These are phyloP conservation scores for Selaginella moellendorffii DNA, from an alignment of 75 land plant genomes.

Conservation along the genomic window DNA sequence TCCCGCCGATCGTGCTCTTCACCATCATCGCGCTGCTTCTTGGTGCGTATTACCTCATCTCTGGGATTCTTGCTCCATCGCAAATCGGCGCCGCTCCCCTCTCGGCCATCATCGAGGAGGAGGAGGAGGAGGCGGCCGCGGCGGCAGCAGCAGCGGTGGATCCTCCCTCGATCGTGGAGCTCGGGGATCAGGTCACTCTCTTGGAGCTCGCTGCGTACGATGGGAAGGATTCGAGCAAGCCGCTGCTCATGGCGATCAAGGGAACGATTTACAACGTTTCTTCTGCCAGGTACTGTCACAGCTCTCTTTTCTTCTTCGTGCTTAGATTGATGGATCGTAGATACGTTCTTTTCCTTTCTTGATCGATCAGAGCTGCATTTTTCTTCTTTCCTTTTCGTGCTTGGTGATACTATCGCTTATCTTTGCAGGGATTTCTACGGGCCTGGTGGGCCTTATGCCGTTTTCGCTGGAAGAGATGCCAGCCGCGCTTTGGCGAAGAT, in stretches of 20 bases:
- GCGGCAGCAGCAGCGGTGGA: too few species aligned
- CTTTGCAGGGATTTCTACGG: background rate
- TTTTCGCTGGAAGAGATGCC: background rate
- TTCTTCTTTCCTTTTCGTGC: too few species aligned
- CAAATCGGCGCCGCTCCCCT: background rate
- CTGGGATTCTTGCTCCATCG: slow-evolving; percentile 6
- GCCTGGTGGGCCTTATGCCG: background rate
- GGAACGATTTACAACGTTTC: background rate
- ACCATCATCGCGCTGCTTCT: slow-evolving; percentile 1
- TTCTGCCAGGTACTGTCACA: background rate
- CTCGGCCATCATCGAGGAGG: background rate
- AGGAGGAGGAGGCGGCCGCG: too few species aligned
- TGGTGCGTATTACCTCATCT: background rate
- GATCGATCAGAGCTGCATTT: too few species aligned
- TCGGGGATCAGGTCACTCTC: background rate
- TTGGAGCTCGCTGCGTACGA: background rate
- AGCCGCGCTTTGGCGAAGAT: background rate
- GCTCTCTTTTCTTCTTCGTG: too few species aligned
- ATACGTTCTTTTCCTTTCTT: too few species aligned
- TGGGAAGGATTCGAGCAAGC: background rate
- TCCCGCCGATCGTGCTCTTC: background rate
- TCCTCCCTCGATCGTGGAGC: background rate
- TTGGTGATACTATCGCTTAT: background rate
- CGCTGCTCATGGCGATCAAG: background rate
- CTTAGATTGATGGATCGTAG: too few species aligned